Base-by-base conservation (phyloP, 495 filamentous ascomycete species). In the Trichoderma asperelloides region DNA sequence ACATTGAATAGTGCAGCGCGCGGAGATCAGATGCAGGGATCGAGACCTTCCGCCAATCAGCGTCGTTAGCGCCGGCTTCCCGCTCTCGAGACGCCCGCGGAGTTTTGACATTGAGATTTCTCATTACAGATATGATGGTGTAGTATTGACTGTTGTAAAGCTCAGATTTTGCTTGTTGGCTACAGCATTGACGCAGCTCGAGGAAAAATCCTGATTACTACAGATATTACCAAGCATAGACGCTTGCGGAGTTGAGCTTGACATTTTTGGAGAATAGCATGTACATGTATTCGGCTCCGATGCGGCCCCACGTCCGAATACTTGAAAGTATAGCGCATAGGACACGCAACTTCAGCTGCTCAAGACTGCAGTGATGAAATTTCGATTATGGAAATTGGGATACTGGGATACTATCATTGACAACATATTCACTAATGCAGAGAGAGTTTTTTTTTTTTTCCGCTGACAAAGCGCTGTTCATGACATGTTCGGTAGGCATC, bases 31-130 rank as follows among this genome's bases (percentile, higher is more conserved):
- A 45, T 7, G 13, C 41, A 18, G 18, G 12, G 13, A 45, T 18
- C 41, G 41, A 15, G 13, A 12, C 47, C 55, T 18, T 30, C 11
- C 13, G 13, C 55, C 55, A 60, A 60, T 60, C 55, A 60, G 55
- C 23, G 27, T 60, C 55, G 55, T 60, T 60, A 60, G 55, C 55
- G 55, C 55, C 55, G 55, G 55, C 55, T 60, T 60, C 55, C 55
- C 55, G 55, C 55, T 25, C 55, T 60, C 55, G 27, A 13, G 23
- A 28, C 27, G 55, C 23, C 5, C 13, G 55, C 55, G 25, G 25
- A 60, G 55, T 60, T 60, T 60, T 23, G 25, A 27, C 9, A 51
- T 51, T 21, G 21, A 23, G 47, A 18, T 51, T 21, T 45, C 47
- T 51, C 21, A 18, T 51, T 51, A 51, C 47, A 18, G 15, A 18